These are phyloP conservation scores for Biscogniauxia sp. DNA, from an alignment of 2,329 filamentous ascomycete genomes.

Conservation along the genomic window DNA sequence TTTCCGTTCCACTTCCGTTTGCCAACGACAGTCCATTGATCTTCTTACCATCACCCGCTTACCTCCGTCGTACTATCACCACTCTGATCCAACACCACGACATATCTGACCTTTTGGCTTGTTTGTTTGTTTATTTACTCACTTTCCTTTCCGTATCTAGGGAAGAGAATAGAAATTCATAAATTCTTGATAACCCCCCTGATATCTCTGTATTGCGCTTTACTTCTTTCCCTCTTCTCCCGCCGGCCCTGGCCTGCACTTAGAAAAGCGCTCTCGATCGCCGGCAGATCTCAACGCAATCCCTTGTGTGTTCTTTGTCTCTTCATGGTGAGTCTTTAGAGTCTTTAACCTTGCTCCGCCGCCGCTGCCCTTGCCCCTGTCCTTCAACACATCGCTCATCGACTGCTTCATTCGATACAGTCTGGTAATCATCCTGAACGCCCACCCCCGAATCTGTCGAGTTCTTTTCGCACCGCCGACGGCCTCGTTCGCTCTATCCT, in stretches of 20 bases:
- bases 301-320: slow-evolving; percentile 23
- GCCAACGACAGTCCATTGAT: slow-evolving; percentile 12
- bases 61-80: slow-evolving; percentile 5
- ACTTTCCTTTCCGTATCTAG: not conserved
- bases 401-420: slow-evolving; percentile 19
- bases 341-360: not conserved
- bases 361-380: not conserved
- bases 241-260: not conserved
- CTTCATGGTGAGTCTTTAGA: slow-evolving; percentile 31
- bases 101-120: not conserved
- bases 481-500: slow-evolving; percentile 38
- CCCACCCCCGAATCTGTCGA: slow-evolving; percentile 22
- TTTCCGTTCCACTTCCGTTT: slow-evolving; percentile 11
- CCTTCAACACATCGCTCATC: slow-evolving; percentile 1
- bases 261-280: not conserved
- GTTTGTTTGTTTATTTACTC: not conserved
- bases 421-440: slow-evolving; percentile 30
- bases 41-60: slow-evolving; percentile 6
- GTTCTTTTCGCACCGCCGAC: slow-evolving; percentile 30
- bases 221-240: not conserved
- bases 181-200: no score
- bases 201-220: slow-evolving; percentile 5
- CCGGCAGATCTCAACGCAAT: slow-evolving; percentile 1
- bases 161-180: not conserved
- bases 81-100: slow-evolving; percentile 1